phyloP scores from a whole-genome alignment of 768 basidiomycete species.

The Psilocybe azurescens region DNA sequence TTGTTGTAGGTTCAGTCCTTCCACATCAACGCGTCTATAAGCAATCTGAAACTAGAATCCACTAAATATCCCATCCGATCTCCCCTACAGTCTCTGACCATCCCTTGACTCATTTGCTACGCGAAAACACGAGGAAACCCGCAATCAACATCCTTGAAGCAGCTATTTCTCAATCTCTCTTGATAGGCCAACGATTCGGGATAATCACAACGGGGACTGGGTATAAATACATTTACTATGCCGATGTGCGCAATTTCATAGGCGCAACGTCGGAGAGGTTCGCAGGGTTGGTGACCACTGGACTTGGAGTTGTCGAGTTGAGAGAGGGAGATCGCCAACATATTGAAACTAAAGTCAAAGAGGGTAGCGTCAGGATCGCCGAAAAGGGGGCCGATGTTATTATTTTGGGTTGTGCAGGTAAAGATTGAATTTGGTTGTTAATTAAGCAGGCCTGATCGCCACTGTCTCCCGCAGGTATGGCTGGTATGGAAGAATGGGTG shows the following conservation, averaged over 20 bases:
- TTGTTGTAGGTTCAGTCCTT: constrained; percentile 35
- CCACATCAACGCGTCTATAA: constrained; percentile 1
- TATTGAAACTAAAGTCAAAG: constrained; percentile 35
- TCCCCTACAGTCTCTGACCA: constrained; percentile 39
- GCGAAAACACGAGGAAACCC: constrained; percentile 37
- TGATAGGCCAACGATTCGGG: constrained; percentile 42
- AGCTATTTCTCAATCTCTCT: constrained; percentile 36
- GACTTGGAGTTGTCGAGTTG: constrained; percentile 39
- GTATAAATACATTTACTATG: constrained; percentile 37
- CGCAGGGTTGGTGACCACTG: constrained; percentile 37
- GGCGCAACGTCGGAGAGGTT: constrained; percentile 39
- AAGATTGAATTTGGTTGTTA: background rate
- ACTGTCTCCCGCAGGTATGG: constrained; percentile 31
- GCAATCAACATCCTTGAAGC: constrained; percentile 41
- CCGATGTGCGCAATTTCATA: constrained; percentile 38
- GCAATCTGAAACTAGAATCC: no score
- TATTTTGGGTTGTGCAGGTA: constrained; percentile 43
- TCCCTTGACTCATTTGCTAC: constrained; percentile 38
- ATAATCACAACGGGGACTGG: constrained; percentile 42
- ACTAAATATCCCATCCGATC: background rate
- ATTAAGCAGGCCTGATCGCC: background rate
- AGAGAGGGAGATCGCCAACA: constrained; percentile 33
- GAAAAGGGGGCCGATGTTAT: constrained; percentile 40
- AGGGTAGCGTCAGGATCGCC: constrained; percentile 33
- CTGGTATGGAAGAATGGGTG: constrained; percentile 40